Evolutionary conservation across 495 filamentous ascomycete genomes (phyloP), one percentile per base, ranked within the genome.

Genomic region (Evansstolkia leycettana): DNA sequence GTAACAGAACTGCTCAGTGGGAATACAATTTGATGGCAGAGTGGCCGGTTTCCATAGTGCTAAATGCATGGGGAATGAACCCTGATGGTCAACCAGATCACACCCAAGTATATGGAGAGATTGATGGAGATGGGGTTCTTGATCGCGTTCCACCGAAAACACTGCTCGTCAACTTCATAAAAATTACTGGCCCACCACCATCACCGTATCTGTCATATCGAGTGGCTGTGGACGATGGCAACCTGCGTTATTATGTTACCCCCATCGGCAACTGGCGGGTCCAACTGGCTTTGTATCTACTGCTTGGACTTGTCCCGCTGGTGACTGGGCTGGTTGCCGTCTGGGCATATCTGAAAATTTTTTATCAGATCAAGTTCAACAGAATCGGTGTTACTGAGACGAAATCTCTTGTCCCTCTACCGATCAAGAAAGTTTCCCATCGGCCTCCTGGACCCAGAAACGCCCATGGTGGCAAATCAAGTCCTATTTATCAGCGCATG

Each of bases 331-430:
- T 48, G n/a, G 17, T 52, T 1, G 65, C 56, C 12, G 57, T 69
- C 5, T 62, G 45, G 34, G 43, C 64, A 8, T 73, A 65, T 45
- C 52, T 65, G 27, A 43, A 45, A 17, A 54, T 50, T 12, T 73
- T 71, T 43, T 73, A 72, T 45, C 55, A 55, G 17, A 62, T 73
- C 34, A 70, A 71, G 34, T 58, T 71, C 47, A 73, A 72, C 42
- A 46, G 62, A 36, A 36, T 58, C 31, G 65, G 65, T 24, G 51
- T 58, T 16, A 36, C 32, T 6, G 39, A 54, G n/a, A 41, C 47
- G 16, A 60, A 44, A 2, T 73, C 15, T 20, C 12, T 29, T n/a
- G 5, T 29, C 5, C 4, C 10, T n/a, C 27, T 29, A 6, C 27
- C 4, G 34, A 48, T 33, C 26, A 6, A 24, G 16, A 15, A 38